Conservation (phyloP, 2,329 filamentous ascomycete species). For the Verticillium klebahnii region DNA sequence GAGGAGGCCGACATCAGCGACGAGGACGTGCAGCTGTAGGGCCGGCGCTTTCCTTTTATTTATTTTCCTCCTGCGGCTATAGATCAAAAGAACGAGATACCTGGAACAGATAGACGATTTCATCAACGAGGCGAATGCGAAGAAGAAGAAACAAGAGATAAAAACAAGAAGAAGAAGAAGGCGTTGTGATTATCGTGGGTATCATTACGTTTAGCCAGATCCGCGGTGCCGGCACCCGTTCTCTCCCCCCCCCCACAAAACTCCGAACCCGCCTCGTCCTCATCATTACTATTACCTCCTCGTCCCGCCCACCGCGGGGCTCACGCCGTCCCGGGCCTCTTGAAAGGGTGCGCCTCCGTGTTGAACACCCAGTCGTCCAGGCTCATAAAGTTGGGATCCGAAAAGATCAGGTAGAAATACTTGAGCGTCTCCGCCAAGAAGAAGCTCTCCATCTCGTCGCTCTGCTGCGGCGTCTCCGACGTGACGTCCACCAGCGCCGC, state of each 20-base stretch:
- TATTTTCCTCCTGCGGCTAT: not conserved
- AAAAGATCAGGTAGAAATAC: constrained; percentile 71
- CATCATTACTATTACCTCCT: not conserved
- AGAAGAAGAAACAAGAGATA: too few relatives aligned
- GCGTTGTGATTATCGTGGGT: not conserved
- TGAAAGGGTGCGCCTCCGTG: constrained; percentile 46
- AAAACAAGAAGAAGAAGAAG: too few relatives aligned
- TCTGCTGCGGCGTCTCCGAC: constrained; percentile 13
- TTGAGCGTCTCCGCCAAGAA: constrained; percentile 72
- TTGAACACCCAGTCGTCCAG: constrained; percentile 64
- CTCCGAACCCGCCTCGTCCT: not conserved
- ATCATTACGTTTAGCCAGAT: not conserved
- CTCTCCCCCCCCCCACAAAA: not conserved
- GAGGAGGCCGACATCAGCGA: constrained; percentile 45
- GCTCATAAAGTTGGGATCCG: constrained; percentile 56
- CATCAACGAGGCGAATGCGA: not conserved
- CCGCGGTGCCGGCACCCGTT: not conserved
- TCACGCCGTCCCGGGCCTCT: constrained; percentile 4
- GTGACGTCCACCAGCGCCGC: constrained; percentile 48
- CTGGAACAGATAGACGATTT: not conserved
- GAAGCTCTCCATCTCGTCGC: constrained; percentile 48
- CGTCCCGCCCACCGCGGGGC: not conserved
- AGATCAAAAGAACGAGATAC: not conserved
- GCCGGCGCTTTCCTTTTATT: not conserved
- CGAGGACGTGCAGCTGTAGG: constrained; percentile 30